Conservation (phyloP, 306 rosid species). For the Astragalus membranaceus region DNA sequence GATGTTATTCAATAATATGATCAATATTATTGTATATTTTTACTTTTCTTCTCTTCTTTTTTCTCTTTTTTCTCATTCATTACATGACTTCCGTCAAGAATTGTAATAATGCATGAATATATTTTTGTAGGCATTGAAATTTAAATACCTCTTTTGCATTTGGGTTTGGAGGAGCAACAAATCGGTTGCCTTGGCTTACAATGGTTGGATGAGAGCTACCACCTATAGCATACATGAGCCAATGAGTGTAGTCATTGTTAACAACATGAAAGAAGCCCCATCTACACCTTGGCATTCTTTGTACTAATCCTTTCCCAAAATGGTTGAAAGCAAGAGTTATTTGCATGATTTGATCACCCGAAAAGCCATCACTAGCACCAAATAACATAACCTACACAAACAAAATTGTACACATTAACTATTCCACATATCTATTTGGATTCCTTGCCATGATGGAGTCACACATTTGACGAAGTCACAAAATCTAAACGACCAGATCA, state of each 20-base stretch:
- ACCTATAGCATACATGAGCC: slow-evolving; percentile 51
- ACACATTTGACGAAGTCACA: too few species aligned
- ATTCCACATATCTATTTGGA: too few species aligned
- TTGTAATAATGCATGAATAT: neutral
- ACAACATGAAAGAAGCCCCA: slow-evolving; percentile 26
- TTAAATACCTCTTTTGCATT: slow-evolving; percentile 29
- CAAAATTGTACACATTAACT: neutral
- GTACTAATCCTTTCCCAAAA: slow-evolving; percentile 46
- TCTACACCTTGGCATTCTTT: slow-evolving; percentile 54
- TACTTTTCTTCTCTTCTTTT: too few species aligned
- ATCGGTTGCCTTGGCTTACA: slow-evolving; percentile 49
- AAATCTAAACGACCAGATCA: too few species aligned
- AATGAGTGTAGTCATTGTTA: slow-evolving; percentile 51
- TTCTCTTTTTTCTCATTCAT: too few species aligned
- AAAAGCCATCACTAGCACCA: slow-evolving; percentile 27
- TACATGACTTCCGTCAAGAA: too few species aligned
- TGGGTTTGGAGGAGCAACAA: slow-evolving; percentile 10
- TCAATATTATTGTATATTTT: too few species aligned
- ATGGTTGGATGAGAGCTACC: slow-evolving; percentile 48
- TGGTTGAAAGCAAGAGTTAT: slow-evolving; percentile 48
- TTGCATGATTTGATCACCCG: slow-evolving; percentile 35
- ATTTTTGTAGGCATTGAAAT: neutral
- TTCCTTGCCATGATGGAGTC: too few species aligned
- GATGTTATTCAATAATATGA: too few species aligned
- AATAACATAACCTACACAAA: slow-evolving; percentile 41